Base-by-base conservation (phyloP, 2,329 filamentous ascomycete species). In the Incumbomyces lentus region DNA sequence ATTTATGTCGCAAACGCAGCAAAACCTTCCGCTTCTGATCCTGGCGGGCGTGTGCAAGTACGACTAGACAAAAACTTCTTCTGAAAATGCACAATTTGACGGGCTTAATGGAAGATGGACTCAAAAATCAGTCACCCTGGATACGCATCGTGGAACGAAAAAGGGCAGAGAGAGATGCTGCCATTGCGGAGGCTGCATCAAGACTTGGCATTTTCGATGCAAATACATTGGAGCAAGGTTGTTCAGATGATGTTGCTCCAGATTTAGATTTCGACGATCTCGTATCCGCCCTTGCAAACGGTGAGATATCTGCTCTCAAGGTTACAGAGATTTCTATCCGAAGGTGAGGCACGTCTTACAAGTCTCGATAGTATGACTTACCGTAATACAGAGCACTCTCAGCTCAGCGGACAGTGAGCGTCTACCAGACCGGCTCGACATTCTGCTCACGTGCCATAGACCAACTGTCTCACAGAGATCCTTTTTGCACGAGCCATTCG, bases 401-500 rank as follows among this genome's bases (percentile, higher is more conserved):
- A 29, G 58, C 54, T 38, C 58, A 61, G 39, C 59, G 59, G 41
- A 40, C 58, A 37, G 55, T 59, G 12, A 40, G 30, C 16, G 29
- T 26, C 30, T n/a, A 5, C 2, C 26, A 41, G 12, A 38, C 36
- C 0, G 14, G 26, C 19, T 32, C 8, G 16, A 17, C 11, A 11
- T 22, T 30, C 1, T 17, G 13, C 29, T 47, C 16, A 44, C 22
- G 11, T 49, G 49, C 22, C 22, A n/a, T 35, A 35, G 33, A 35
- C 33, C 16, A 35, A 35, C 16, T 35, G 33, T 11, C 16, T 67
- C 8, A 66, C 63, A 0, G 64, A 67, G 40, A 64, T 67, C 8
- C 52, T 66, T 49, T 61, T 62, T 6, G 60, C 64, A 1, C 57
- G 59, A 30, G 64, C 63, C 5, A 58, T 67, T 40, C 34, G 53